These are phyloP conservation scores for Phytophthora parvispora DNA, from an alignment of 352 stramenopile species.

Conservation along the genomic window DNA sequence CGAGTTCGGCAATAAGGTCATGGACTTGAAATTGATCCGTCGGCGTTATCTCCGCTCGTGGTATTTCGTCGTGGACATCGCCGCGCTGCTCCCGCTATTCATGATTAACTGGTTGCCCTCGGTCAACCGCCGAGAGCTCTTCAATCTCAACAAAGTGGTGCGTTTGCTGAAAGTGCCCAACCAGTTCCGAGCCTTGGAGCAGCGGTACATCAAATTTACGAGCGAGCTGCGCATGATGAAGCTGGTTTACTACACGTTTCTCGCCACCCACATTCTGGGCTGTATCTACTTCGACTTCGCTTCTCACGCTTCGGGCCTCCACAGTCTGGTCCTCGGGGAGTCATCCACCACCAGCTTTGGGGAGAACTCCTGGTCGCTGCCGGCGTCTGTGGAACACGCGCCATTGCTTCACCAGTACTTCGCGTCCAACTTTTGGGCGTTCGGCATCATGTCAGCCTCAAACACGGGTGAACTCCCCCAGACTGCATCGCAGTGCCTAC, in stretches of 20 bases:
- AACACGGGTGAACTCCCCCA: conserved; percentile 51
- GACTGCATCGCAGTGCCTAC: conserved; percentile 49
- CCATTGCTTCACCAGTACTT: conserved; percentile 47
- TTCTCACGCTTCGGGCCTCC: conserved; percentile 21
- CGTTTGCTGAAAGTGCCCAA: conserved; percentile 47
- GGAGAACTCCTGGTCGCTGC: conserved; percentile 47
- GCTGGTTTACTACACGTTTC: conserved; percentile 61
- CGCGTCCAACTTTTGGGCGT: conserved; percentile 61
- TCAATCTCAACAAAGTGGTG: conserved; percentile 70
- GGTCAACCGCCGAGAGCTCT: conserved; percentile 38
- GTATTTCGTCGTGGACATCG: conserved; percentile 48
- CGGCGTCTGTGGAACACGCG: conserved; percentile 32
- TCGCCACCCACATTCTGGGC: conserved; percentile 55
- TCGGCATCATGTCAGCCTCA: conserved; percentile 70
- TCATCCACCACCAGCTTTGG: conserved; percentile 37
- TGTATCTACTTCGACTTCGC: conserved; percentile 73
- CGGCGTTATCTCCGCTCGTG: conserved; percentile 49
- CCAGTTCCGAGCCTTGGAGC: conserved; percentile 42
- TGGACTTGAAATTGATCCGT: conserved; percentile 46
- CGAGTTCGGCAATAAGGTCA: conserved; percentile 71
- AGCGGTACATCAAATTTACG: conserved; percentile 49
- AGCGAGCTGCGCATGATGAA: conserved; percentile 61
- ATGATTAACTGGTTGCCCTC: conserved; percentile 52
- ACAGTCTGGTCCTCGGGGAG: background rate
- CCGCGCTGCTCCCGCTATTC: conserved; percentile 52